Base-by-base conservation (phyloP, 179 eudicot genomes). In the Amaranthus tricolor region DNA sequence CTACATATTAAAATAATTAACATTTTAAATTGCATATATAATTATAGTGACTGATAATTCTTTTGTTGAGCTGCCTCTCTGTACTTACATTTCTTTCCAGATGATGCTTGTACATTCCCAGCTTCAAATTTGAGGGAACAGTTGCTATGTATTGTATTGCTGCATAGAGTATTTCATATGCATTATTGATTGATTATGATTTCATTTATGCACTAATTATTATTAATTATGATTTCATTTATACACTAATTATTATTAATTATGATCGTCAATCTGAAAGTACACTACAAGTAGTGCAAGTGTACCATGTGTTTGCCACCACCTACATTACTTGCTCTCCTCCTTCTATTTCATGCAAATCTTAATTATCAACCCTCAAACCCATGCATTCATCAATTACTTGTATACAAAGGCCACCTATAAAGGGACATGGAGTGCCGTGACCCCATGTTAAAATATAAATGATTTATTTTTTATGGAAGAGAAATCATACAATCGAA, bases 281-380 rank as follows among this genome's bases (percentile, higher is more conserved):
- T 68, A 68, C 71, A 68, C 13, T 52, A 43, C 24, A 31, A 31
- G 40, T 68, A 17, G 71, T 68, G 71, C 71, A 68, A 68, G 71
- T 68, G 71, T 24, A 52, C 71, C 71, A 68, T 68, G 71, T 68
- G 71, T 68, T 51, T 68, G 47, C 58, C 71, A 68, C 71, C 71
- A 51, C 48, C 51, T 68, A 2, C 8, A 10, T 14, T 60, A 31
- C 10, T 60, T 12, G 14, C 57, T 67, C 56, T 67, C 55, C 20
- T 6, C 10, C 0, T 67, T 55, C 54, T 47, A 66, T 16, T 50
- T 9, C n/a, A n/a, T 15, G 58, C 12, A 54, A n/a, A 14, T 13
- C 19, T 54, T 54, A 11, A 13, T 31, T 31, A 31, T 54, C 58
- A 54, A 54, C 15, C 16, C 16, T 14, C 14, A 13, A 4, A 12